These are phyloP conservation scores for Phyllachora maydis DNA, from an alignment of 2,329 filamentous ascomycete species.

Conservation along the genomic window DNA sequence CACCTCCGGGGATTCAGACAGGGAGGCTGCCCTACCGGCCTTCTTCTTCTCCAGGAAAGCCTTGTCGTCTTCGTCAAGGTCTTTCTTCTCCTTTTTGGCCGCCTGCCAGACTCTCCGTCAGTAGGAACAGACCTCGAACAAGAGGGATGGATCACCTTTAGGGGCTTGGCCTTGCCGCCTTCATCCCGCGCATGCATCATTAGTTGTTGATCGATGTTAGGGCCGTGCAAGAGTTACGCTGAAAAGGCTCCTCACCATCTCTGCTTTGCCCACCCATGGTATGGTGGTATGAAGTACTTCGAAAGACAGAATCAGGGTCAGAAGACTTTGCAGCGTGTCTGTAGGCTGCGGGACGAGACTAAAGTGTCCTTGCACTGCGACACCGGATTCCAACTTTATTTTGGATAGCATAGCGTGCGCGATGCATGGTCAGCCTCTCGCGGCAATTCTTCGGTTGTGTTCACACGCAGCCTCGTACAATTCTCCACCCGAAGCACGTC, in stretches of 20 bases:
- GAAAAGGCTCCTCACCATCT: conserved; percentile 27
- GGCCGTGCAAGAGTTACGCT: conserved; percentile 4
- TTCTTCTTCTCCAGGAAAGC: conserved; percentile 69
- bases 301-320: conserved; percentile 1
- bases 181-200: background rate
- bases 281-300: conserved; percentile 3
- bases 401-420: no score
- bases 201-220: conserved; percentile 3
- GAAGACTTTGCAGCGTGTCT: no score
- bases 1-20: background rate
- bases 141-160: conserved; percentile 34
- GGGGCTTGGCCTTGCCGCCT: conserved; percentile 70
- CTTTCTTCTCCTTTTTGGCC: conserved; percentile 66
- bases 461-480: no score
- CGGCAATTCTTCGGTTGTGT: no score
- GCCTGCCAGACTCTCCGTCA: conserved; percentile 21
- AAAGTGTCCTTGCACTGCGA: no score
- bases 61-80: conserved; percentile 71
- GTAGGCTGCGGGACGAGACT: no score
- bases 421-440: no score
- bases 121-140: no score
- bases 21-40: conserved; percentile 33
- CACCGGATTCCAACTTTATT: no score
- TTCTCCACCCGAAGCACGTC: no score
- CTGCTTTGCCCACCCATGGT: conserved; percentile 47